phyloP scores from a whole-genome alignment of 2,329 filamentous ascomycete genomes.

The Claviceps paspali region DNA sequence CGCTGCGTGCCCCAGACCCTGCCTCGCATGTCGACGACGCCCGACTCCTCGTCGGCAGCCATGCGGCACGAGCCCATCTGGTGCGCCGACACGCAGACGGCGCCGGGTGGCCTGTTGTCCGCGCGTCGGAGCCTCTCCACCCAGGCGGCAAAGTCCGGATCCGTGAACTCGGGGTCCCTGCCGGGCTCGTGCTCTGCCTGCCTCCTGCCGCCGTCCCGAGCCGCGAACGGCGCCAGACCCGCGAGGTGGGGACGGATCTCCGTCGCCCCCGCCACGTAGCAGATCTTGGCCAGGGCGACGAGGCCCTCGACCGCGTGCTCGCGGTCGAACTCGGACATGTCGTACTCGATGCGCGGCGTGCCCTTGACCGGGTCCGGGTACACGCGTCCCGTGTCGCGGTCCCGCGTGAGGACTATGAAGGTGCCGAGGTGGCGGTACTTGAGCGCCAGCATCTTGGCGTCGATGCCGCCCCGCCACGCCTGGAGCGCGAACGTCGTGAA shows the following conservation, averaged over 20 bases:
- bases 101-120: conserved; percentile 33
- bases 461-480: conserved; percentile 51
- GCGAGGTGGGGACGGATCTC: conserved; percentile 58
- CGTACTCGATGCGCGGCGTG: conserved; percentile 52
- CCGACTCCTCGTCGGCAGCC: conserved; percentile 35
- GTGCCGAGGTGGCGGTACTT: conserved; percentile 53
- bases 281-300: conserved; percentile 57
- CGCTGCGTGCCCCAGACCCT: conserved; percentile 50
- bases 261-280: conserved; percentile 62
- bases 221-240: conserved; percentile 47
- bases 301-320: conserved; percentile 57
- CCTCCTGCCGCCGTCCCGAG: conserved; percentile 12
- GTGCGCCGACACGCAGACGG: conserved; percentile 54
- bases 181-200: conserved; percentile 9
- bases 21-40: conserved; percentile 43
- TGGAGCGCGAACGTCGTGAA: conserved; percentile 45
- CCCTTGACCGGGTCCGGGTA: conserved; percentile 56
- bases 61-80: conserved; percentile 71
- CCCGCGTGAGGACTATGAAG: conserved; percentile 61
- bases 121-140: conserved; percentile 31
- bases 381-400: conserved; percentile 61
- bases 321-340: conserved; percentile 54
- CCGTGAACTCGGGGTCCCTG: conserved; percentile 33
- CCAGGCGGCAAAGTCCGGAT: conserved; percentile 48
- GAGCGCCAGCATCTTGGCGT: conserved; percentile 57